phyloP scores from a whole-genome alignment of 2,329 filamentous ascomycete genomes.

The Cercospora sp. region DNA sequence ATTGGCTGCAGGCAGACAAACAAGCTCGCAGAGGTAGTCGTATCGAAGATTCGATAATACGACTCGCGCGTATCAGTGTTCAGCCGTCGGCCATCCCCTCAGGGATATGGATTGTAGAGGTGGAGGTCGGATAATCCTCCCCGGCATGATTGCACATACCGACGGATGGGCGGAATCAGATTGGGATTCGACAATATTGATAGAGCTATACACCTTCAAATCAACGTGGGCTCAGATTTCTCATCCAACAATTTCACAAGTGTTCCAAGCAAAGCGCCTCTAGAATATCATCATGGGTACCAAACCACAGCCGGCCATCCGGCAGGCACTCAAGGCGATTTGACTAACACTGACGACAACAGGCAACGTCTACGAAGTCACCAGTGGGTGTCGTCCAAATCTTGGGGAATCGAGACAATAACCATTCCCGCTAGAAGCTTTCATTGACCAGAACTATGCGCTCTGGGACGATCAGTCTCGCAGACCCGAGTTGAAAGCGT shows the following conservation, averaged over 20 bases:
- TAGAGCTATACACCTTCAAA: neutral
- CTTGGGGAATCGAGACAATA: neutral
- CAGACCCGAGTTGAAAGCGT: neutral
- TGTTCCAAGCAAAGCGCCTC: neutral
- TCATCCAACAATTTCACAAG: neutral
- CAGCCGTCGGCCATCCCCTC: neutral
- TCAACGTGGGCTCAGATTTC: neutral
- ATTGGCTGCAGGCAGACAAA: neutral
- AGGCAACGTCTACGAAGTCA: neutral
- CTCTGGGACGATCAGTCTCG: slow-evolving; percentile 6
- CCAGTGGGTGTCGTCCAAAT: neutral
- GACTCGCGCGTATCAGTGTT: neutral
- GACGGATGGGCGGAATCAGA: neutral
- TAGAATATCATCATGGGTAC: neutral
- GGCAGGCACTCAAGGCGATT: neutral
- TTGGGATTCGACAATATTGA: neutral
- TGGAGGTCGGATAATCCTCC: neutral
- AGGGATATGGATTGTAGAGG: neutral
- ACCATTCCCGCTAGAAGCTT: neutral
- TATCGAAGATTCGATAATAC: neutral
- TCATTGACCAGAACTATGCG: slow-evolving; percentile 2
- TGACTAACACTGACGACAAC: neutral
- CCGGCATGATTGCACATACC: neutral
- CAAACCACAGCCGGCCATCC: neutral
- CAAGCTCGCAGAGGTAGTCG: neutral